These are phyloP conservation scores for Gentiana macrophylla DNA, from an alignment of 257 asterid species.

Conservation along the genomic window DNA sequence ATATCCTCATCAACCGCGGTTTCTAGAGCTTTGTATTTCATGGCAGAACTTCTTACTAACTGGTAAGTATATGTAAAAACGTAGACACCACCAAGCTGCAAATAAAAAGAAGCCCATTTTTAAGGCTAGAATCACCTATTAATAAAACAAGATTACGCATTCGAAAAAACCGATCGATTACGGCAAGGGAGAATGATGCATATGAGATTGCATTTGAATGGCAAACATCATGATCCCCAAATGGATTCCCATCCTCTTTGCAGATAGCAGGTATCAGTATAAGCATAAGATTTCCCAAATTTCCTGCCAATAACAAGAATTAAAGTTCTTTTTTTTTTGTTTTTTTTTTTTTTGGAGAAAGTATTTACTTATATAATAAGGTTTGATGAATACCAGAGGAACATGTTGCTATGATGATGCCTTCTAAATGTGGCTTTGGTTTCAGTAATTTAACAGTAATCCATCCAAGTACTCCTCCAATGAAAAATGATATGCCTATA, in stretches of 20 bases:
- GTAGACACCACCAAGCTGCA: constrained; percentile 73
- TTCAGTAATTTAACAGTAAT: constrained; percentile 52
- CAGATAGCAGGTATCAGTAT: constrained; percentile 76
- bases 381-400: constrained; percentile 43
- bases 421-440: constrained; percentile 60
- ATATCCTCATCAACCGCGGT: constrained; percentile 15
- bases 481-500: constrained; percentile 58
- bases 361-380: neutral
- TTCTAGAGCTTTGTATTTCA: constrained; percentile 20
- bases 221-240: constrained; percentile 56
- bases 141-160: neutral
- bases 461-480: constrained; percentile 81
- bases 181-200: constrained; percentile 88
- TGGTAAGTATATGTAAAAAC: constrained; percentile 68
- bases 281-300: constrained; percentile 70
- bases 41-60: constrained; percentile 41
- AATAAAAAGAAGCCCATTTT: constrained; percentile 4
- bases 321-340: neutral
- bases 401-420: constrained; percentile 57
- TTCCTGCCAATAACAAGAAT: constrained; percentile 30
- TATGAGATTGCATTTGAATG: constrained; percentile 48
- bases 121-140: neutral
- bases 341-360: neutral
- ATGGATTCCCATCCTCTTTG: constrained; percentile 60
- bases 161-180: constrained; percentile 12